Evolutionary conservation across 352 stramenopile species (phyloP), one percentile per base, ranked within the genome.

Genomic region (Globisporangium heterothallicum): DNA sequence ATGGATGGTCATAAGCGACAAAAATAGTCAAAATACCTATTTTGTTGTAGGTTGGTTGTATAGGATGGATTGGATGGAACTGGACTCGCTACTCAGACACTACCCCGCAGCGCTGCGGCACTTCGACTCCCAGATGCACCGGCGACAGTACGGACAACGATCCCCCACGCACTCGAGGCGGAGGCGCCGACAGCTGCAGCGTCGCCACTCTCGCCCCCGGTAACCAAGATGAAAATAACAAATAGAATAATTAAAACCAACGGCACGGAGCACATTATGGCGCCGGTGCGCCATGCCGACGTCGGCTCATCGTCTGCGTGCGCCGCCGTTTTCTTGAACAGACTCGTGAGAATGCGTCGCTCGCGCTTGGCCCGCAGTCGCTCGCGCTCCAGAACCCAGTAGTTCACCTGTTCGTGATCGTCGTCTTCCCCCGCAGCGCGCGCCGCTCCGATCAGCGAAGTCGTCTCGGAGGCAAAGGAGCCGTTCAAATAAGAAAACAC

Each of bases 341-440:
- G 41, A 16, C 32, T 38, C 12, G 12, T 38, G n/a, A 54, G 40
- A 35, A 43, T 59, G 29, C 42, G 26, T 18, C 57, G 52, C 14
- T 54, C 35, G 34, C 57, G 57, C 18, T 60, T 56, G 16, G 57
- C 36, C 4, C 72, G 70, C 45, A 78, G 73, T 12, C 72, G 64
- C 51, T 86, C 74, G 34, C 82, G 73, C 58, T 91, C 75, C 45
- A 82, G 77, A 45, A 85, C 73, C 79, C 79, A 91, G 64, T 91
- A 86, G 52, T 83, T 87, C 58, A 81, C 68, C 22, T 82, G 65
- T 4, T 49, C 58, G 26, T 7, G 47, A 42, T 53, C 40, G 18
- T 79, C 56, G 0, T 38, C n/a, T 16, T 38, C 32, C 14, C 46
- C 49, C 6, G 57, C 41, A 3, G 68, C 56, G 9, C 53, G 56